These are phyloP conservation scores for Trametes meyenii DNA, from an alignment of 768 basidiomycete genomes.

Conservation along the genomic window DNA sequence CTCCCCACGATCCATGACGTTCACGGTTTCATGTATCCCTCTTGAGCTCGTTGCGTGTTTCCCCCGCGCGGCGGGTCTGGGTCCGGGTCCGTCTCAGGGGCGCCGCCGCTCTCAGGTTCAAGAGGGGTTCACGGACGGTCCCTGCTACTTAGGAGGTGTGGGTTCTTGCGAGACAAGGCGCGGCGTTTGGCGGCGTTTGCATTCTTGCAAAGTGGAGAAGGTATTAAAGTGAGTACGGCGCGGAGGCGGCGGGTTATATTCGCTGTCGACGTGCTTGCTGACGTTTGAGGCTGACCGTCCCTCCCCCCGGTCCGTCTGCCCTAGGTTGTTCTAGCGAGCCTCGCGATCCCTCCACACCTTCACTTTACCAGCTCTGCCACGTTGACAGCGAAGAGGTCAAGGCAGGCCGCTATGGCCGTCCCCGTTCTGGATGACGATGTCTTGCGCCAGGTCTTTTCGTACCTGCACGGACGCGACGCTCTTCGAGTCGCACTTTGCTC, in stretches of 20 bases:
- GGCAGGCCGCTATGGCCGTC: background rate
- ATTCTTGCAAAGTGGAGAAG: background rate
- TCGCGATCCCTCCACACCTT: too few relatives aligned
- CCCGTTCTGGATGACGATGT: conserved; percentile 5
- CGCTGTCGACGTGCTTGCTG: too few relatives aligned
- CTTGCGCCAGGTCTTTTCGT: conserved; percentile 2
- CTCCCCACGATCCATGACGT: background rate
- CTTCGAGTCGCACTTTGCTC: conserved; percentile 4
- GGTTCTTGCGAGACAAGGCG: background rate
- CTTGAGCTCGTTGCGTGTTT: background rate
- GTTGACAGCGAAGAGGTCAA: too few relatives aligned
- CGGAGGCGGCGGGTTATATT: background rate
- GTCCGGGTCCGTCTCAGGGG: background rate
- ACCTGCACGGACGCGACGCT: background rate
- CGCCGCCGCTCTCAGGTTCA: background rate
- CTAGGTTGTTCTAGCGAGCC: too few relatives aligned
- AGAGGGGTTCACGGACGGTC: too few relatives aligned
- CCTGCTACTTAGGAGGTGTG: background rate
- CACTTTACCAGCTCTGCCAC: too few relatives aligned
- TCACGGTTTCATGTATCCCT: background rate
- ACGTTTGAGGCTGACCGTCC: background rate
- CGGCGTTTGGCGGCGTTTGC: background rate
- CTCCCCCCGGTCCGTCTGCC: background rate
- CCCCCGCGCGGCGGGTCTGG: background rate
- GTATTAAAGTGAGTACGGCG: background rate